A percentile compares a stretch with the other conserved stretches of the same genome.
phyloP scores from a whole-genome alignment of 1,139 yeast species.

The Diutina pseudorugosa region DNA sequence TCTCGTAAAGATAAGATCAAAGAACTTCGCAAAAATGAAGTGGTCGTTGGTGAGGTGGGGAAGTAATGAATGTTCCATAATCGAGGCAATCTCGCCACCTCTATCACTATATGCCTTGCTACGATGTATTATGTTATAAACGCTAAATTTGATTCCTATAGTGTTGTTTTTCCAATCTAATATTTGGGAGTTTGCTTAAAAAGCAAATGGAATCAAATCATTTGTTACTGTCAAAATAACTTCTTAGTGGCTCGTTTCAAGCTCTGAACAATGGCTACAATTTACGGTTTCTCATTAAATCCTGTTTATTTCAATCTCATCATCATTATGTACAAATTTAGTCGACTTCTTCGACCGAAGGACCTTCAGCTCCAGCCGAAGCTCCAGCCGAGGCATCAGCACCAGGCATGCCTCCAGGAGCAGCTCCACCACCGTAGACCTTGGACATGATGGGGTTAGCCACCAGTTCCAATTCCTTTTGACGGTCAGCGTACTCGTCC shows the following conservation, averaged over 20 bases:
- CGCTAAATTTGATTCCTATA: background rate
- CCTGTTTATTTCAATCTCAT: background rate
- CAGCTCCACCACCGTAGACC: conserved; percentile 58
- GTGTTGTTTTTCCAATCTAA: too few species aligned
- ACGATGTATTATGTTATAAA: background rate
- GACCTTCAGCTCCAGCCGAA: conserved; percentile 30
- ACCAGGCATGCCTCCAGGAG: conserved; percentile 5
- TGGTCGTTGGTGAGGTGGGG: conserved; percentile 38
- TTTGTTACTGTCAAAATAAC: too few species aligned
- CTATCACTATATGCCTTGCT: background rate
- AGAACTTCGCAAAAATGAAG: conserved; percentile 53
- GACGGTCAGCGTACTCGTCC: conserved; percentile 92
- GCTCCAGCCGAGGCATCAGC: background rate
- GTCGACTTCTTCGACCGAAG: conserved; percentile 93
- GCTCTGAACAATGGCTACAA: too few species aligned
- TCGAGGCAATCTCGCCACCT: background rate
- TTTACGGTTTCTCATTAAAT: background rate
- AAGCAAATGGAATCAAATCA: too few species aligned
- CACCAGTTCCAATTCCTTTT: conserved; percentile 68
- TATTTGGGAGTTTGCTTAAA: too few species aligned
- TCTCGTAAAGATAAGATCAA: conserved; percentile 35
- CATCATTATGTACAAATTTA: conserved; percentile 19
- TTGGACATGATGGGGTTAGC: conserved; percentile 92
- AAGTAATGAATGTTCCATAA: background rate
- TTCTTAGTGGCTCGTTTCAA: too few species aligned